Percentiles rank a stretch among this genome's conserved stretches.
Evolutionary conservation across 257 asterid genomes (phyloP).

Genomic region (Fraxinus pennsylvanica): DNA sequence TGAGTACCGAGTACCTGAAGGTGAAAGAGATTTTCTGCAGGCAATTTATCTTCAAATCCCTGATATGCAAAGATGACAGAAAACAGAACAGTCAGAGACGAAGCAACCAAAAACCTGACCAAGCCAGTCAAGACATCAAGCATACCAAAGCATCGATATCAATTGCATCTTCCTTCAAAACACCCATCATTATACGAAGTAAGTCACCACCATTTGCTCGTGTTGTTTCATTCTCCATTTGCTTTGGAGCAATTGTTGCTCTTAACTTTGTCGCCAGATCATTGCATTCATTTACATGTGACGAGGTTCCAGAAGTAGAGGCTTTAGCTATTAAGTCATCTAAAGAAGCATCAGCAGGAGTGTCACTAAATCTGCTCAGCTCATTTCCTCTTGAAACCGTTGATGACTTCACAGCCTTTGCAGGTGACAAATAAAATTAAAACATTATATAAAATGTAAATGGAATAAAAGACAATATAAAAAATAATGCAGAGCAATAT

Average conservation of each 20-base stretch:
- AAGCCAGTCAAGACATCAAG: slow-evolving; percentile 22
- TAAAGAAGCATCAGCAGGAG: slow-evolving; percentile 92
- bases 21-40: slow-evolving; percentile 80
- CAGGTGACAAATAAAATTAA: slow-evolving; percentile 23
- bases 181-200: slow-evolving; percentile 94
- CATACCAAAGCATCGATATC: slow-evolving; percentile 82
- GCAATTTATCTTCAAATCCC: slow-evolving; percentile 94
- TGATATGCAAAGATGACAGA: slow-evolving; percentile 38
- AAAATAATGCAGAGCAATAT: background rate
- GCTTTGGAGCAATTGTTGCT: slow-evolving; percentile 87
- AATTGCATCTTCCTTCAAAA: slow-evolving; percentile 84
- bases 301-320: slow-evolving; percentile 76
- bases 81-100: slow-evolving; percentile 25
- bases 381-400: slow-evolving; percentile 56
- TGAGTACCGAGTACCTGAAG: slow-evolving; percentile 71
- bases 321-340: slow-evolving; percentile 86
- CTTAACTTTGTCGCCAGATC: slow-evolving; percentile 89
- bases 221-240: slow-evolving; percentile 76
- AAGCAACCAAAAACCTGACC: slow-evolving; percentile 18
- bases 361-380: slow-evolving; percentile 87
- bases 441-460: background rate
- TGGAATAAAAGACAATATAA: background rate
- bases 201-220: slow-evolving; percentile 78
- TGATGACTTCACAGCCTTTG: slow-evolving; percentile 66
- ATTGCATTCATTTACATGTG: slow-evolving; percentile 53